These are phyloP conservation scores for Populus hybrid DNA, from an alignment of 441 rosid species.

Conservation along the genomic window DNA sequence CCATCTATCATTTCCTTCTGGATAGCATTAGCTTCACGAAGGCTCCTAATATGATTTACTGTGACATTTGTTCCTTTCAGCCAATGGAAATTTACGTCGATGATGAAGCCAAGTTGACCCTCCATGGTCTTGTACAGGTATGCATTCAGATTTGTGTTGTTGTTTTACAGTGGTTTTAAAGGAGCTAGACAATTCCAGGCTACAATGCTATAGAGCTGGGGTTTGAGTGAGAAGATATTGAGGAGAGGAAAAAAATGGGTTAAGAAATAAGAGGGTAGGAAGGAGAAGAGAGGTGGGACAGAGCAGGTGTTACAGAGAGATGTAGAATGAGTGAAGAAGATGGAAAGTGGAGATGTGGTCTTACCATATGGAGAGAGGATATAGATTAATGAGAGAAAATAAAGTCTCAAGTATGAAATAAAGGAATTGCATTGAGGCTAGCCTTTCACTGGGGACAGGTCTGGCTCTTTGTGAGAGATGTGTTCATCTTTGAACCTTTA, in stretches of 20 bases:
- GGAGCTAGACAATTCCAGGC: neutral
- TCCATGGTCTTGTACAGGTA: slow-evolving; percentile 99
- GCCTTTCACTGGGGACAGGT: neutral
- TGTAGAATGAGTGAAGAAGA: neutral
- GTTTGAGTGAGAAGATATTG: neutral
- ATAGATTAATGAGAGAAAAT: neutral
- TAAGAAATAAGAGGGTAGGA: neutral
- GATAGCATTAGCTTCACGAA: slow-evolving; percentile 60
- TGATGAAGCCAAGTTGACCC: slow-evolving; percentile 96
- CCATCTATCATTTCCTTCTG: slow-evolving; percentile 58
- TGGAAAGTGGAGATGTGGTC: neutral
- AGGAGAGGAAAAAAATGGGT: neutral
- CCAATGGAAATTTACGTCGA: slow-evolving; percentile 99
- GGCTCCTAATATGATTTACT: slow-evolving; percentile 69
- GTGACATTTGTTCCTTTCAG: slow-evolving; percentile 82
- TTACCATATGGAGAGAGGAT: neutral
- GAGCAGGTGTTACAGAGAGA: neutral
- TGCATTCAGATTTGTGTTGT: neutral
- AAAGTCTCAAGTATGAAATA: neutral
- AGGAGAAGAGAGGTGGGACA: neutral
- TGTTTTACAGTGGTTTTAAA: neutral
- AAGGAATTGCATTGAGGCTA: neutral
- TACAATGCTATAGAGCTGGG: neutral
- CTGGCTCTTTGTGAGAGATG: neutral
- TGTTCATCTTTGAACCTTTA: neutral